Percentiles rank a stretch among this genome's conserved stretches.
These are phyloP conservation scores for Pythium sp. DNA, from an alignment of 352 stramenopile genomes.

Conservation along the genomic window DNA sequence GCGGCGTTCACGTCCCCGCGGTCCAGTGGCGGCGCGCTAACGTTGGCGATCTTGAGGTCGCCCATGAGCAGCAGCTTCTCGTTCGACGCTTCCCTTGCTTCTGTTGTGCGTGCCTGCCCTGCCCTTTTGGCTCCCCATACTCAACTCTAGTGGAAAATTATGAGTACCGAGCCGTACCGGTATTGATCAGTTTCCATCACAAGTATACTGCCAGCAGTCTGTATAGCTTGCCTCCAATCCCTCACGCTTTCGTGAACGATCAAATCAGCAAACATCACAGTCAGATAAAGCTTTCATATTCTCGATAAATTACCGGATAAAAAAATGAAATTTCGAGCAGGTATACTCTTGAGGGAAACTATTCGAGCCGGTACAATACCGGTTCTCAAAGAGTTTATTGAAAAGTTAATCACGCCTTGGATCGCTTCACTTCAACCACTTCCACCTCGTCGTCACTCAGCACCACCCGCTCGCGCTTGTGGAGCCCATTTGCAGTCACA, in stretches of 20 bases:
- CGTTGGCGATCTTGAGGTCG: constrained; percentile 17
- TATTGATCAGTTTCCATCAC: not conserved
- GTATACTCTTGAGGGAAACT: constrained; percentile 6
- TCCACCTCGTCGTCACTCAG: constrained; percentile 6
- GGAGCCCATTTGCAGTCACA: not conserved
- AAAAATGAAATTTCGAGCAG: not conserved
- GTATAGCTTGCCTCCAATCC: not conserved
- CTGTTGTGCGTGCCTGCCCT: not conserved
- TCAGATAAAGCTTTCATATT: not conserved
- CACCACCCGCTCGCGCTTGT: constrained; percentile 11
- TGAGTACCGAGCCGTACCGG: not conserved
- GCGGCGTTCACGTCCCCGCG: not conserved
- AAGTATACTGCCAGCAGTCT: not conserved
- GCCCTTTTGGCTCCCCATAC: not conserved
- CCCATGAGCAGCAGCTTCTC: constrained; percentile 14
- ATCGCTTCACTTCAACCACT: constrained; percentile 17
- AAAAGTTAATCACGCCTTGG: constrained; percentile 15
- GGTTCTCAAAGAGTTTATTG: not conserved
- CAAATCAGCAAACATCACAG: not conserved
- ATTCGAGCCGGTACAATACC: not conserved
- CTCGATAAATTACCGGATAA: not conserved
- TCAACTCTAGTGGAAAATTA: not conserved
- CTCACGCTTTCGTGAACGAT: not conserved
- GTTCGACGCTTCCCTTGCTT: constrained; percentile 7
- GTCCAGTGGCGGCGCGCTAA: constrained; percentile 8